These are phyloP conservation scores for Diaporthe batatas DNA, from an alignment of 2,329 filamentous ascomycete species.

Conservation along the genomic window DNA sequence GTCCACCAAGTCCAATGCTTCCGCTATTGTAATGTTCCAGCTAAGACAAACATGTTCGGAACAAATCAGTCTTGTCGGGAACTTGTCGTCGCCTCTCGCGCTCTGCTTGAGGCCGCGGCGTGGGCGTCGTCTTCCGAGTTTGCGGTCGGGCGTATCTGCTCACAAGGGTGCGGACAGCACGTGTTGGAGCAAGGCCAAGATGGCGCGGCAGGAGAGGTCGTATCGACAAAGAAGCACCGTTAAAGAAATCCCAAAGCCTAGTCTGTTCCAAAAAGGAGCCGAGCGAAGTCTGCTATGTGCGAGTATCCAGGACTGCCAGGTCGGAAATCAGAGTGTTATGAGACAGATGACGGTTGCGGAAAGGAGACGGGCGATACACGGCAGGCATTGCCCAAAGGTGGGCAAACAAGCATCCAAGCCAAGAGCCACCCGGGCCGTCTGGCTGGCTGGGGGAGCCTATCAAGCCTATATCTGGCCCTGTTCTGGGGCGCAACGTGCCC, in stretches of 20 bases:
- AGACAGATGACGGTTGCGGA: constrained; percentile 33
- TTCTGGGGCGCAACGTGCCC: neutral
- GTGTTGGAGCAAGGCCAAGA: neutral
- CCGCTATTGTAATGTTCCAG: constrained; percentile 18
- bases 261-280: neutral
- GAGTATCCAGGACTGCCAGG: neutral
- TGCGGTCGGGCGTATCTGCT: constrained; percentile 1
- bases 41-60: constrained; percentile 39
- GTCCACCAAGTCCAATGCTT: constrained; percentile 33
- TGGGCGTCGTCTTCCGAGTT: neutral
- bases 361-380: constrained; percentile 25
- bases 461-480: neutral
- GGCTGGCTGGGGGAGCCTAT: neutral
- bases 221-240: constrained; percentile 9
- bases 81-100: neutral
- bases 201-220: neutral
- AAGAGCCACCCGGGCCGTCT: constrained; percentile 12
- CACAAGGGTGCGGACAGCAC: neutral
- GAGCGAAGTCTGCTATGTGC: neutral
- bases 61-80: neutral
- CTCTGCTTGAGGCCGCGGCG: constrained; percentile 1
- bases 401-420: constrained; percentile 32
- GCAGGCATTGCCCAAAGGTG: constrained; percentile 21
- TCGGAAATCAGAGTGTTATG: constrained; percentile 4
- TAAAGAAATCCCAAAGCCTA: neutral